A percentile compares a stretch with the other conserved stretches of the same genome.
phyloP scores from a whole-genome alignment of 495 filamentous ascomycete species.

The Xylaria sp. region DNA sequence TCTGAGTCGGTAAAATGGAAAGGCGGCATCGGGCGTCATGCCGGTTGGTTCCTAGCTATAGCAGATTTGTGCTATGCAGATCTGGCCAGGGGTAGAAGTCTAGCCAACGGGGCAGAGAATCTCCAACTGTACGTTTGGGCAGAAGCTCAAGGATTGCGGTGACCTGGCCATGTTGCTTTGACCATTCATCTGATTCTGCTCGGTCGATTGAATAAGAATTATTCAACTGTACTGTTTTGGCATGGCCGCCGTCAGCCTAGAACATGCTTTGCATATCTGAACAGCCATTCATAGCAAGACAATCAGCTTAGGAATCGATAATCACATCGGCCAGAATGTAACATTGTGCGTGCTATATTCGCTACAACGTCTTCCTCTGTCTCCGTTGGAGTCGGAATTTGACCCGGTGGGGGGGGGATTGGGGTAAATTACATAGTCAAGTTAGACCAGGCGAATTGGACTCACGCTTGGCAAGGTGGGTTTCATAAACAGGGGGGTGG shows the following conservation, averaged over 20 bases:
- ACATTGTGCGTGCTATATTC: neutral
- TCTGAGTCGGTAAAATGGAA: constrained; percentile 17
- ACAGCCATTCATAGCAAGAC: neutral
- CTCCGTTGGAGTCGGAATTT: neutral
- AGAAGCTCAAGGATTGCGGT: neutral
- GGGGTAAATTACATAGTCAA: neutral
- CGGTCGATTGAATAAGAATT: constrained; percentile 14
- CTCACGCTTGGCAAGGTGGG: neutral
- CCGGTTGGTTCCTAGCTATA: constrained; percentile 1
- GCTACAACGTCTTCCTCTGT: constrained; percentile 1
- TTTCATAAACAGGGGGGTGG: neutral
- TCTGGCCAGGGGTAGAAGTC: constrained; percentile 10
- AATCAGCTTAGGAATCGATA: constrained; percentile 2
- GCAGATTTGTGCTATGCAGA: constrained; percentile 1
- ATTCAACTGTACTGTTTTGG: constrained; percentile 11
- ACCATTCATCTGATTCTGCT: constrained; percentile 6
- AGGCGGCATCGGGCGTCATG: constrained; percentile 12
- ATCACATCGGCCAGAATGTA: neutral
- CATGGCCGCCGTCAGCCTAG: constrained; percentile 12
- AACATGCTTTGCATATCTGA: constrained; percentile 8
- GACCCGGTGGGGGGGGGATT: neutral
- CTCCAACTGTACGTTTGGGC: constrained; percentile 2
- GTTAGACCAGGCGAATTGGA: neutral
- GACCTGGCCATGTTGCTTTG: neutral
- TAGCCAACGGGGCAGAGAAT: neutral